phyloP scores from a whole-genome alignment of 2,329 filamentous ascomycete genomes.

The Colletotrichum echinochloae region DNA sequence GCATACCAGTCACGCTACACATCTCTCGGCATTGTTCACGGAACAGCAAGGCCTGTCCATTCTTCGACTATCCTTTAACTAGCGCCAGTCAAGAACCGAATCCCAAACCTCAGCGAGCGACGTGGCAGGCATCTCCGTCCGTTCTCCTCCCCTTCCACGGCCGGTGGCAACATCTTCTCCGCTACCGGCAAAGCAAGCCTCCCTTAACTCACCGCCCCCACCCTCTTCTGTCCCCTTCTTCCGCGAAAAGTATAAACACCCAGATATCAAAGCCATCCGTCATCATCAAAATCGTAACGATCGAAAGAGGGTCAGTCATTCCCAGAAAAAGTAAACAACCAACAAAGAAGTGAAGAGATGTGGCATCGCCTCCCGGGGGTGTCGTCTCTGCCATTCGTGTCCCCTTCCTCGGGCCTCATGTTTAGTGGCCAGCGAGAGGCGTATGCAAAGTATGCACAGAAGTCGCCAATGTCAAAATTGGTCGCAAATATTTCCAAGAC shows the following conservation, averaged over 20 bases:
- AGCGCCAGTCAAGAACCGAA: conserved; percentile 25
- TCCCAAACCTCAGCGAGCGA: conserved; percentile 31
- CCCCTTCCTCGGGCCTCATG: not conserved
- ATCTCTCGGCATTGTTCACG: not conserved
- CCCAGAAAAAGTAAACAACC: conserved; percentile 25
- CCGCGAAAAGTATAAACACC: not conserved
- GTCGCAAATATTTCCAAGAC: conserved; percentile 37
- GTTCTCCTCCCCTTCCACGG: not conserved
- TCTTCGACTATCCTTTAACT: conserved; percentile 32
- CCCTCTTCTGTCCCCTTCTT: not conserved
- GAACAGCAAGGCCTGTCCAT: conserved; percentile 31
- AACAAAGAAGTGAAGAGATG: conserved; percentile 26
- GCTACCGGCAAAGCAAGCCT: conserved; percentile 8
- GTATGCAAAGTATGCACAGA: conserved; percentile 13
- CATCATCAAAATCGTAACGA: conserved; percentile 41
- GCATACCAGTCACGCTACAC: not conserved
- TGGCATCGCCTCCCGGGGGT: not conserved
- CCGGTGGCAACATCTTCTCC: not conserved
- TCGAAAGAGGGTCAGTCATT: conserved; percentile 40
- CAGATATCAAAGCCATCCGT: conserved; percentile 25
- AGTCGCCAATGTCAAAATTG: conserved; percentile 5
- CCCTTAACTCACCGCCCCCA: not conserved
- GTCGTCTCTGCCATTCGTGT: not conserved
- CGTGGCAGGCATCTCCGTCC: conserved; percentile 17
- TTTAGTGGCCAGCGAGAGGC: not conserved